A percentile compares a stretch with the other conserved stretches of the same genome.
phyloP scores from a whole-genome alignment of 2,329 filamentous ascomycete species.

The Curvularia spicifera region DNA sequence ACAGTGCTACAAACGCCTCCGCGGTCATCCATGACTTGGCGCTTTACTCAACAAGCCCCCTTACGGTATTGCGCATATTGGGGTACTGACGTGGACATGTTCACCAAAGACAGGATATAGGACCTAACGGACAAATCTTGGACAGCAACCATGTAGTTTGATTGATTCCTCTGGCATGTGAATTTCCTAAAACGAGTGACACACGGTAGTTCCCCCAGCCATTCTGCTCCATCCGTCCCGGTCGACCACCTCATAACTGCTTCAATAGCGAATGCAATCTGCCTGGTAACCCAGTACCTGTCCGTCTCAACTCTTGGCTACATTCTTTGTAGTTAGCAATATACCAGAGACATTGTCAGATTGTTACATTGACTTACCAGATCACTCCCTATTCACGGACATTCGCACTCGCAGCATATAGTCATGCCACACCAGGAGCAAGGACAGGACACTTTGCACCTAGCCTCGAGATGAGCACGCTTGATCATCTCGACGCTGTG shows the following conservation, averaged over 20 bases:
- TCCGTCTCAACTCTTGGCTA: not conserved
- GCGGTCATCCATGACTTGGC: conserved; percentile 1
- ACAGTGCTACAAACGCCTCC: not conserved
- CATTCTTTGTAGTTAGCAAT: not conserved
- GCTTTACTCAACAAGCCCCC: not conserved
- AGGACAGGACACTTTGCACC: conserved; percentile 11
- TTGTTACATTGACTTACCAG: not conserved
- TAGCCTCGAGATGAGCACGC: conserved; percentile 8
- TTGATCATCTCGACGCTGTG: conserved; percentile 15
- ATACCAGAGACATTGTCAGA: too few species aligned
- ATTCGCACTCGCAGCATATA: conserved; percentile 14
- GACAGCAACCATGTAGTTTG: not conserved
- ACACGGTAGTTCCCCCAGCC: not conserved
- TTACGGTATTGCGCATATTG: not conserved
- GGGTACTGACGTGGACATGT: conserved; percentile 1
- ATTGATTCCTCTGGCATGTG: not conserved
- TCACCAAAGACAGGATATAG: not conserved
- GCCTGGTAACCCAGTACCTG: not conserved
- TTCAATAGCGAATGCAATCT: not conserved
- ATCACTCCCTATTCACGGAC: not conserved
- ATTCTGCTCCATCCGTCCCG: not conserved
- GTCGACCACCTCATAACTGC: not conserved
- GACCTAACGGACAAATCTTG: not conserved
- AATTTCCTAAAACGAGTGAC: not conserved
- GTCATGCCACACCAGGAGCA: conserved; percentile 16